phyloP scores from a whole-genome alignment of 345 rosid genomes.

The Lepidium sativum region DNA sequence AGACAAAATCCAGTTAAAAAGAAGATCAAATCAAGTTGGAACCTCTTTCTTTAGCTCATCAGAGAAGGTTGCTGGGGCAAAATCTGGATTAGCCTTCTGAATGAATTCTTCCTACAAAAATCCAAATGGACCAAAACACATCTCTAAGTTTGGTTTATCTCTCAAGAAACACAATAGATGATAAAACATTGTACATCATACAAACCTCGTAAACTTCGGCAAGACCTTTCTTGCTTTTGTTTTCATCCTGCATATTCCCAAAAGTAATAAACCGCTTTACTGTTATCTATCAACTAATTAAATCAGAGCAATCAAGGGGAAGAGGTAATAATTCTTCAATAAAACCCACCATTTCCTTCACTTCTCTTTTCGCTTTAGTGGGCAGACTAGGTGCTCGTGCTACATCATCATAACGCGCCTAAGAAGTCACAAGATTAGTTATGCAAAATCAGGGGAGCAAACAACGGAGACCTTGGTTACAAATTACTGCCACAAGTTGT shows the following conservation, averaged over 20 bases:
- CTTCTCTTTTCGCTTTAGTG: conserved; percentile 57
- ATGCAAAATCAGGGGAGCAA: neutral
- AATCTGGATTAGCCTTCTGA: conserved; percentile 57
- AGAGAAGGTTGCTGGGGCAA: conserved; percentile 61
- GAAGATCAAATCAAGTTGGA: neutral
- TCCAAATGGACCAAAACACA: neutral
- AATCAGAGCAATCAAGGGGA: neutral
- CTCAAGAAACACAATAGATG: neutral
- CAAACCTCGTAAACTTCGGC: conserved; percentile 97
- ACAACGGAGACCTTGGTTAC: neutral
- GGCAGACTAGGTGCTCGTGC: conserved; percentile 43
- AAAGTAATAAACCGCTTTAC: neutral
- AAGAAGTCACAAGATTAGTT: neutral
- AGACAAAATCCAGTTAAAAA: neutral
- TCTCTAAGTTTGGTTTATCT: neutral
- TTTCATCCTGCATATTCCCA: conserved; percentile 64
- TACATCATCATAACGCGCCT: conserved; percentile 76
- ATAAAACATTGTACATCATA: neutral
- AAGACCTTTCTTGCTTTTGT: conserved; percentile 89
- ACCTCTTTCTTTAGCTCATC: conserved; percentile 93
- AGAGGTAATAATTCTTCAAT: neutral
- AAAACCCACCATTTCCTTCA: conserved; percentile 57
- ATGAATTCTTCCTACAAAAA: conserved; percentile 73
- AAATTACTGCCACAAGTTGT: neutral
- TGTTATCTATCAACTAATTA: neutral